Conservation (phyloP, 768 basidiomycete genomes). For the Mycena vitilis region DNA sequence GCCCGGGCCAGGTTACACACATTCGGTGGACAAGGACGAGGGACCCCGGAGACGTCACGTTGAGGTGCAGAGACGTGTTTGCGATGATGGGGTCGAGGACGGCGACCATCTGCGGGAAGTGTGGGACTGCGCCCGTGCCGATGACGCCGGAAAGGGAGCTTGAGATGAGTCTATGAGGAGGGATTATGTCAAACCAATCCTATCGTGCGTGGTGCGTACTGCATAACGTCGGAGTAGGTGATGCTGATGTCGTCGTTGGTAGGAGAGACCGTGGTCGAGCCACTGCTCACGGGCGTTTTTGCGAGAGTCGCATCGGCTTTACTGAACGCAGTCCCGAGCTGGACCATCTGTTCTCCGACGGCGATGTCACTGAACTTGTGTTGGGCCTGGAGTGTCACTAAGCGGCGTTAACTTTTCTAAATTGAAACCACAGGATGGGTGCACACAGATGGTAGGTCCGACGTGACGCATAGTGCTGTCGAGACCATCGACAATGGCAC, state of each 20-base stretch:
- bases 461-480: slow-evolving; percentile 12
- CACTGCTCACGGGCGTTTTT: slow-evolving; percentile 25
- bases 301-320: slow-evolving; percentile 16
- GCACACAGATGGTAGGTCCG: slow-evolving; percentile 21
- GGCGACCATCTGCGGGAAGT: slow-evolving; percentile 17
- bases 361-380: slow-evolving; percentile 26
- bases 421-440: too few relatives aligned
- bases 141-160: slow-evolving; percentile 26
- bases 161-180: slow-evolving; percentile 15
- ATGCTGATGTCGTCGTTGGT: slow-evolving; percentile 36
- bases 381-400: slow-evolving; percentile 25
- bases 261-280: slow-evolving; percentile 31
- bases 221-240: slow-evolving; percentile 25
- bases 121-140: slow-evolving; percentile 19
- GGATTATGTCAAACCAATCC: neutral
- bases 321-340: slow-evolving; percentile 16
- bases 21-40: slow-evolving; percentile 28
- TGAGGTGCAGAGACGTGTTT: slow-evolving; percentile 22
- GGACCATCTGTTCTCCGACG: slow-evolving; percentile 10
- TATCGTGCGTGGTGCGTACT: slow-evolving; percentile 8
- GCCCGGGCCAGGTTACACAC: slow-evolving; percentile 12
- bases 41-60: slow-evolving; percentile 27
- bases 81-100: slow-evolving; percentile 29
- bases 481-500: slow-evolving; percentile 12
- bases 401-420: neutral